Conservation (phyloP, 768 basidiomycete species). For the Hypsizygus marmoreus region DNA sequence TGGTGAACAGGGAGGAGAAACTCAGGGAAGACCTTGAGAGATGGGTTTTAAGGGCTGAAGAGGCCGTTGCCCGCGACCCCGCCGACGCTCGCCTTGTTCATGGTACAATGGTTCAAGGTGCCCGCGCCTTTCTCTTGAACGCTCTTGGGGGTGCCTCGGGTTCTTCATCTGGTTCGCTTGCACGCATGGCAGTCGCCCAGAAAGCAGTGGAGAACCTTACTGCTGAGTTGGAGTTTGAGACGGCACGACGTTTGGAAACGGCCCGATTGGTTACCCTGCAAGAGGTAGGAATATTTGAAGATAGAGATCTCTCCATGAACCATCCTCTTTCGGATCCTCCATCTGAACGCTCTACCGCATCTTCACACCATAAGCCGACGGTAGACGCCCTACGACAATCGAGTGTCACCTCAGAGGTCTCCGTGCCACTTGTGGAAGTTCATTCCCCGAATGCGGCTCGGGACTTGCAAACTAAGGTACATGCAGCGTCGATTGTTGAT, state of each 20-base stretch:
- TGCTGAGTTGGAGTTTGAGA: constrained; percentile 60
- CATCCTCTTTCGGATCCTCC: too few relatives aligned
- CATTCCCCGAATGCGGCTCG: too few relatives aligned
- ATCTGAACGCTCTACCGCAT: too few relatives aligned
- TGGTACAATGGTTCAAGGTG: constrained; percentile 24
- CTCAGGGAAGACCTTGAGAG: constrained; percentile 54
- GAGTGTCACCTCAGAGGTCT: too few relatives aligned
- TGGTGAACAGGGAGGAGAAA: constrained; percentile 67
- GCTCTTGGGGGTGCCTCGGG: constrained; percentile 23
- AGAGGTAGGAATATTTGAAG: not conserved
- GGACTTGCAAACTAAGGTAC: too few relatives aligned
- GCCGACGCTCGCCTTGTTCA: constrained; percentile 16
- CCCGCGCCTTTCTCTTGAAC: constrained; percentile 23
- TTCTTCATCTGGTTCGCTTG: constrained; percentile 47
- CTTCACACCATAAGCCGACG: too few relatives aligned
- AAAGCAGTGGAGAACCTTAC: constrained; percentile 52
- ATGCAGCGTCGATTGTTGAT: too few relatives aligned
- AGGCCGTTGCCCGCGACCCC: constrained; percentile 32
- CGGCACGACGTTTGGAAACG: constrained; percentile 47
- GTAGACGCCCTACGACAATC: too few relatives aligned
- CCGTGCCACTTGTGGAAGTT: too few relatives aligned
- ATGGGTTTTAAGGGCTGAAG: constrained; percentile 56
- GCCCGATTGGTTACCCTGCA: constrained; percentile 31
- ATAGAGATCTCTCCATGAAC: too few relatives aligned
- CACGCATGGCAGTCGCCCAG: constrained; percentile 51